Conservation (phyloP, 2,329 filamentous ascomycete species). For the Metarhizium brunneum region DNA sequence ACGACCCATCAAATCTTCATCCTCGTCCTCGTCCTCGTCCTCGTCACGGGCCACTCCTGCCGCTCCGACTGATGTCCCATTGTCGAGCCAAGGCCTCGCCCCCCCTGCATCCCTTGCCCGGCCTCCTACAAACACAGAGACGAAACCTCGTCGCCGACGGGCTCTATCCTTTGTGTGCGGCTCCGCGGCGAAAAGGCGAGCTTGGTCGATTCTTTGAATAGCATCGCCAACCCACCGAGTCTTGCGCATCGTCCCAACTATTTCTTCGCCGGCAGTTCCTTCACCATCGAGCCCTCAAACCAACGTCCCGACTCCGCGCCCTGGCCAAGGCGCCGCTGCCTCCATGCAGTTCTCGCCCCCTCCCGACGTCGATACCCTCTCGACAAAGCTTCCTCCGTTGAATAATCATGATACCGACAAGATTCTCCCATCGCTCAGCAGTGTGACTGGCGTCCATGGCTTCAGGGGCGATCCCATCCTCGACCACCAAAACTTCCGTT, state of each 20-base stretch:
- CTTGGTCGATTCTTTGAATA: background rate
- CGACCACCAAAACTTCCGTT: constrained; percentile 10
- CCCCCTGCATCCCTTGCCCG: background rate
- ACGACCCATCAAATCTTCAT: background rate
- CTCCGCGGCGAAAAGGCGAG: background rate
- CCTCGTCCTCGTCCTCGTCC: background rate
- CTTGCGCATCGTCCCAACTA: background rate
- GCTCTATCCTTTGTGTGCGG: background rate
- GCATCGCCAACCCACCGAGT: background rate
- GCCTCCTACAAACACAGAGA: background rate
- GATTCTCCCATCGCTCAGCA: constrained; percentile 27
- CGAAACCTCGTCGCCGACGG: background rate
- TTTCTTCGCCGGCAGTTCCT: background rate
- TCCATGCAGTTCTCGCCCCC: constrained; percentile 16
- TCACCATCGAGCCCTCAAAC: background rate
- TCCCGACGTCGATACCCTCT: constrained; percentile 17
- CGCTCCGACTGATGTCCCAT: background rate
- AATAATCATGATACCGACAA: constrained; percentile 18
- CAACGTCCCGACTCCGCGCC: background rate
- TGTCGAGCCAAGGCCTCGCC: background rate
- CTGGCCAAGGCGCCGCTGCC: constrained; percentile 5
- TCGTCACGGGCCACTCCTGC: background rate
- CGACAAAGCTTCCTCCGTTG: constrained; percentile 16
- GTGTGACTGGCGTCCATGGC: constrained; percentile 21
- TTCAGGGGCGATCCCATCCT: constrained; percentile 12